Percentiles rank a stretch among this genome's conserved stretches.
Conservation (phyloP, 805 yeast species). For the Ogataea allantospora region DNA sequence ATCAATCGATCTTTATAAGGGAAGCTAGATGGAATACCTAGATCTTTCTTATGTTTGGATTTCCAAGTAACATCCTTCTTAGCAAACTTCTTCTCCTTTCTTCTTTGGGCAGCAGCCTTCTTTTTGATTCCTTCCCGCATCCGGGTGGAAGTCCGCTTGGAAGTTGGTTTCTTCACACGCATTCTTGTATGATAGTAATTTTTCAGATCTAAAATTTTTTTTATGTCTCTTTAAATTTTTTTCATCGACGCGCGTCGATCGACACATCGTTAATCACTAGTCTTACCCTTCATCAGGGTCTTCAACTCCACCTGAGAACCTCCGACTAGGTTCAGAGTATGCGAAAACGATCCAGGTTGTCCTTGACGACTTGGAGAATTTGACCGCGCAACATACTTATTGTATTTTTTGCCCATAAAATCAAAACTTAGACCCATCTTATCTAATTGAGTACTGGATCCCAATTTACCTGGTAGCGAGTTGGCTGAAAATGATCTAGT, state of each 20-base stretch:
- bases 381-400: slow-evolving; percentile 17
- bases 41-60: slow-evolving; percentile 78
- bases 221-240: slow-evolving; percentile 2
- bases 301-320: slow-evolving; percentile 24
- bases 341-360: slow-evolving; percentile 5
- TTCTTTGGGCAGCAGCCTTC: slow-evolving; percentile 88
- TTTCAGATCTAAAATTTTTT: slow-evolving; percentile 12
- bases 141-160: slow-evolving; percentile 88
- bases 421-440: slow-evolving; percentile 16
- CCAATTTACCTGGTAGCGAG: slow-evolving; percentile 13
- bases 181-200: slow-evolving; percentile 13
- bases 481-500: slow-evolving; percentile 16
- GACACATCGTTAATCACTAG: slow-evolving; percentile 10
- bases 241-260: slow-evolving; percentile 8
- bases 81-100: slow-evolving; percentile 77
- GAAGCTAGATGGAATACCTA: slow-evolving; percentile 92
- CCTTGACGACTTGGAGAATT: slow-evolving; percentile 11
- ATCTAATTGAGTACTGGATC: slow-evolving; percentile 6
- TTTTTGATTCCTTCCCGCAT: slow-evolving; percentile 95
- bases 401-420: slow-evolving; percentile 26
- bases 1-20: slow-evolving; percentile 89
- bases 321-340: slow-evolving; percentile 8
- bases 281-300: slow-evolving; percentile 16
- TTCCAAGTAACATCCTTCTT: slow-evolving; percentile 95
- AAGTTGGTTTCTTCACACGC: slow-evolving; percentile 56